Evolutionary conservation across 805 yeast species (phyloP).

Genomic region (Nakazawaea wyomingensis): DNA sequence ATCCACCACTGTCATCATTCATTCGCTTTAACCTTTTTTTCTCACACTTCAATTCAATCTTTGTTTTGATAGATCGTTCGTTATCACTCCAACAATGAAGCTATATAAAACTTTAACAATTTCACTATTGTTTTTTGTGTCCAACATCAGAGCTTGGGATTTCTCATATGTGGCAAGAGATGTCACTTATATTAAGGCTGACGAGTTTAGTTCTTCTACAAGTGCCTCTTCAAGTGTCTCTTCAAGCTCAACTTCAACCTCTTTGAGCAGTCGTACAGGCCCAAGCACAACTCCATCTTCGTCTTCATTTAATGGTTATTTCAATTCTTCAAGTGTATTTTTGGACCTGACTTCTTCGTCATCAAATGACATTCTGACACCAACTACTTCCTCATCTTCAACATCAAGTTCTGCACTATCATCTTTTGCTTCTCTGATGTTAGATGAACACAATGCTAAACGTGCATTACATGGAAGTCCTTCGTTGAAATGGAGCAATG

Average conservation of each 20-base stretch:
- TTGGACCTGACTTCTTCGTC: slow-evolving; percentile 13
- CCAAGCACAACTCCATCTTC: slow-evolving; percentile 14
- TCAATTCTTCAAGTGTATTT: slow-evolving; percentile 8
- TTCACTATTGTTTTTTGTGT: not conserved
- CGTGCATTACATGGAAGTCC: slow-evolving; percentile 43
- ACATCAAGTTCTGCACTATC: slow-evolving; percentile 16
- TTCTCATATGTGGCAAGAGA: not conserved
- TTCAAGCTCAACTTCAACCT: slow-evolving; percentile 10
- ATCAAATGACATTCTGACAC: too few relatives aligned
- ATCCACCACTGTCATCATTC: too few relatives aligned
- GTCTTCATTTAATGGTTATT: slow-evolving; percentile 10
- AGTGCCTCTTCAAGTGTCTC: not conserved
- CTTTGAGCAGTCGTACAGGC: slow-evolving; percentile 16
- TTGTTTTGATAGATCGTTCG: too few relatives aligned
- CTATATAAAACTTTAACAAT: slow-evolving; percentile 42
- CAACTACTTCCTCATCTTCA: slow-evolving; percentile 14
- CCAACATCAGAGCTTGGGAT: not conserved
- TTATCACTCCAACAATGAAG: slow-evolving; percentile 17
- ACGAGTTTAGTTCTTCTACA: not conserved
- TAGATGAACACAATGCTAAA: slow-evolving; percentile 47
- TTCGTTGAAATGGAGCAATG: slow-evolving; percentile 44
- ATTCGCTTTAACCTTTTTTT: too few relatives aligned
- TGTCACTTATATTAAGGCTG: not conserved
- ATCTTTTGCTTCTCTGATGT: slow-evolving; percentile 30
- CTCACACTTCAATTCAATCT: too few relatives aligned